Base-by-base conservation (phyloP, 352 stramenopile species). In the Globisporangium middletonii region DNA sequence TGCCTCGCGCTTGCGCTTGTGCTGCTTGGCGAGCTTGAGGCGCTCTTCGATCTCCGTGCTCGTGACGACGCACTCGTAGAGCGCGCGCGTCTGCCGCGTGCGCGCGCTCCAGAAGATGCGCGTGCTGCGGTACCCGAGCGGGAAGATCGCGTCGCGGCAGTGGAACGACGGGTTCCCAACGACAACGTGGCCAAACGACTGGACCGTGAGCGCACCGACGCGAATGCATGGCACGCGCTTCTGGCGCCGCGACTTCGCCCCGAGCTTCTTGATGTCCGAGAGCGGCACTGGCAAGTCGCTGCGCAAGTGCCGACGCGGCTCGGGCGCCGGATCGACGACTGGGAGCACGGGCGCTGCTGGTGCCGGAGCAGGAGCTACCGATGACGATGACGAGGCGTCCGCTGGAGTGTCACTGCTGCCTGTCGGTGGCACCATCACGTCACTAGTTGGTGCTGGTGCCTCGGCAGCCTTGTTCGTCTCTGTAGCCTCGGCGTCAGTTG, bases 51-150 rank as follows among this genome's bases (percentile, higher is more conserved):
- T 78, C 62, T 83, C 84, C 7, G 68, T 83, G 52, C 75, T 94
- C 19, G 88, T 84, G 46, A 98, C 80, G 12, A 93, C 80, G 55
- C 95, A 92, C 46, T 97, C 81, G 63, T 98, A 98, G 33, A 98
- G 62, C 53, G 87, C 97, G 2, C 94, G 75, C 5, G 50, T 73
- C 1, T 65, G 73, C 8, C 91, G 44, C 9, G 61, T 42, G 4
- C 65, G 65, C 0, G 77, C 77, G 18, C 89, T 97, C 93, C 93
- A 98, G 60, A 96, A 98, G 48, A 98, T 97, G 26, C 94, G 76
- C 8, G 90, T 96, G 35, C 91, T 95, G 13, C 87, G 81, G 60
- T 89, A 98, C 0, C 92, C 91, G 11, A 91, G 47, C 8, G 94
- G 92, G 42, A 82, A 97, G 18, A 98, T 89, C 5, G 86, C 78